These are phyloP conservation scores for Amanita inopinata DNA, from an alignment of 768 basidiomycete species.

Conservation along the genomic window DNA sequence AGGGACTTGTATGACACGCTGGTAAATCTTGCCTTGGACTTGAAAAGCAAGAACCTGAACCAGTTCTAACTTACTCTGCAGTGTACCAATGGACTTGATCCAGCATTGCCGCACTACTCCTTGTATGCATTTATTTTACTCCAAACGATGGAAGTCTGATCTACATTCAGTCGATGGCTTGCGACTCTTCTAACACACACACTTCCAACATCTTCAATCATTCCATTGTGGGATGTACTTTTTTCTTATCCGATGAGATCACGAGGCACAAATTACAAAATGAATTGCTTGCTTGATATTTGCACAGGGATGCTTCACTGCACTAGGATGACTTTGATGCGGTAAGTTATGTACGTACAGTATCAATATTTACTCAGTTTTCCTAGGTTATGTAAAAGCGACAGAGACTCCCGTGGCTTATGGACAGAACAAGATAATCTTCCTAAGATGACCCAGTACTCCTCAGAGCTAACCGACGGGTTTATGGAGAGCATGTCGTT, in stretches of 20 bases:
- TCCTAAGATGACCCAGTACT: conserved; percentile 31
- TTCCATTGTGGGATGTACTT: conserved; percentile 63
- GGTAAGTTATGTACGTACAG: conserved; percentile 27
- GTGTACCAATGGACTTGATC: conserved; percentile 59
- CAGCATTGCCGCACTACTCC: conserved; percentile 68
- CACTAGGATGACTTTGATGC: conserved; percentile 40
- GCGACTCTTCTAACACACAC: conserved; percentile 65
- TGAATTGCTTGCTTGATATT: conserved; percentile 62
- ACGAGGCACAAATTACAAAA: conserved; percentile 47
- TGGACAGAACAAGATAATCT: conserved; percentile 41
- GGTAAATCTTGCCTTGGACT: conserved; percentile 28
- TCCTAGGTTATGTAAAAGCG: conserved; percentile 44
- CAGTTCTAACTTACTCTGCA: conserved; percentile 17
- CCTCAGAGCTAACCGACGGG: conserved; percentile 48
- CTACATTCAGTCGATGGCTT: conserved; percentile 54
- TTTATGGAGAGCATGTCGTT: conserved; percentile 59
- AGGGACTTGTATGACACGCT: conserved; percentile 47
- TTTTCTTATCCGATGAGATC: conserved; percentile 51
- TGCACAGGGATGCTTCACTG: conserved; percentile 62
- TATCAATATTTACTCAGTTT: not conserved
- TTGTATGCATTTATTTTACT: conserved; percentile 39
- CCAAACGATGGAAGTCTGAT: conserved; percentile 1
- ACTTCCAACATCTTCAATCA: conserved; percentile 49
- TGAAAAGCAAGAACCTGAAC: conserved; percentile 1
- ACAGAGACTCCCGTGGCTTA: conserved; percentile 32